These are phyloP conservation scores for Paracamarosporium sp. DNA, from an alignment of 2,329 filamentous ascomycete genomes.

Conservation along the genomic window DNA sequence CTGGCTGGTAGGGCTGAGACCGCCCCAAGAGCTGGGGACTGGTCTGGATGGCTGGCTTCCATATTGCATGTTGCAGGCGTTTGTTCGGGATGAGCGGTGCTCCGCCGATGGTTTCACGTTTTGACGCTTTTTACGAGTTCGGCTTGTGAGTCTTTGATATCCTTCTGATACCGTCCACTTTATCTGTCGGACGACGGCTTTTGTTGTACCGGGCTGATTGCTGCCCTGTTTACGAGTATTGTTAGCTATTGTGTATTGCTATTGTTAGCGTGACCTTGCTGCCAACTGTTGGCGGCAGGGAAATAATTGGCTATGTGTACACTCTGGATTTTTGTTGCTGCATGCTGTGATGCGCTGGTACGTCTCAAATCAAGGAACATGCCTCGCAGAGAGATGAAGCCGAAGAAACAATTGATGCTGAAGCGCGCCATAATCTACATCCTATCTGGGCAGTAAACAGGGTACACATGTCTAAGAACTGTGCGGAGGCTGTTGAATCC, in stretches of 20 bases:
- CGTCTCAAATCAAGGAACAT: too few species aligned
- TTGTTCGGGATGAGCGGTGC: background rate
- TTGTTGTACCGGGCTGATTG: background rate
- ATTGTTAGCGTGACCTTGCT: too few species aligned
- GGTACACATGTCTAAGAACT: too few species aligned
- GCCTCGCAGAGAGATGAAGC: too few species aligned
- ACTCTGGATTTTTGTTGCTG: too few species aligned
- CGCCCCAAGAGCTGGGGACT: background rate
- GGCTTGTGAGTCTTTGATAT: background rate
- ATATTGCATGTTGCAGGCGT: background rate
- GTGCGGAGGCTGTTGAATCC: too few species aligned
- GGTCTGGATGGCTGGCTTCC: background rate
- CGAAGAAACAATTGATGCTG: too few species aligned
- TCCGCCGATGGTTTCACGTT: background rate
- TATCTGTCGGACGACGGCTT: background rate
- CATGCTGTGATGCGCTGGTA: too few species aligned
- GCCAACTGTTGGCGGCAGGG: too few species aligned
- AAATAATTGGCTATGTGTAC: too few species aligned
- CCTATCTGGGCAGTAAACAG: too few species aligned
- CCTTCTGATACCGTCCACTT: background rate
- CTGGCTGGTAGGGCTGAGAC: background rate
- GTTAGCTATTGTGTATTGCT: conserved; percentile 2
- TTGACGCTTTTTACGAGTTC: background rate
- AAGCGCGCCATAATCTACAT: too few species aligned
- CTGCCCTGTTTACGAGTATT: background rate